Percentiles rank a stretch among this genome's conserved stretches.
Conservation (phyloP, 75 land plant species). For the Adiantum capillusveneris region DNA sequence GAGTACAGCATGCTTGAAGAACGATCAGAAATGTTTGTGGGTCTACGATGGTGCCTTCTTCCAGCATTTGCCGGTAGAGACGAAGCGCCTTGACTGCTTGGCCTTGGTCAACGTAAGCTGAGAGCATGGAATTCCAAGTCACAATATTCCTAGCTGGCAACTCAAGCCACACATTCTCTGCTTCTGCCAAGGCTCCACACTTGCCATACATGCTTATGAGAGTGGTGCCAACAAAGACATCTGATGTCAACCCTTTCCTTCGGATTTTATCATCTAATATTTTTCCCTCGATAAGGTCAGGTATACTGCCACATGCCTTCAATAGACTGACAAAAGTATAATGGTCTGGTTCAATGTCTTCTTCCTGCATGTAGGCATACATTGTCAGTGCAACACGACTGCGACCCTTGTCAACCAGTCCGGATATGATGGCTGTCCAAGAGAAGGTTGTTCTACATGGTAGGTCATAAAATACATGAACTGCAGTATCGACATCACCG, state of each 20-base stretch:
- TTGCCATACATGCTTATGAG: conserved; percentile 35
- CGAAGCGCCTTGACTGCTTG: background rate
- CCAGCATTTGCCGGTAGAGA: conserved; percentile 7
- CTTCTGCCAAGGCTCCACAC: conserved; percentile 24
- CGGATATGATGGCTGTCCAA: conserved; percentile 14
- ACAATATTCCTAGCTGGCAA: conserved; percentile 15
- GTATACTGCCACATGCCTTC: conserved; percentile 13
- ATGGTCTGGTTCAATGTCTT: conserved; percentile 19
- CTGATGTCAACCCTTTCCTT: conserved; percentile 8
- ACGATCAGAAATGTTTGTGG: conserved; percentile 3
- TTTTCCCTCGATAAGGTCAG: conserved; percentile 16
- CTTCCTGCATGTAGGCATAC: conserved; percentile 26
- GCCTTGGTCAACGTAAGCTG: conserved; percentile 6
- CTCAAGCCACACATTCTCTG: conserved; percentile 16
- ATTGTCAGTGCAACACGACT: conserved; percentile 30
- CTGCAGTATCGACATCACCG: conserved; percentile 33
- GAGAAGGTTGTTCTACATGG: conserved; percentile 39
- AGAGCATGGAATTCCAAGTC: conserved; percentile 52
- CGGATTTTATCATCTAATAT: conserved; percentile 25
- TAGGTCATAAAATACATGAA: conserved; percentile 42
- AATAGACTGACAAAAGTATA: conserved; percentile 26
- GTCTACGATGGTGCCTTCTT: conserved; percentile 2
- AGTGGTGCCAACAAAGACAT: conserved; percentile 21
- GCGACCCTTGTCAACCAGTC: conserved; percentile 1
- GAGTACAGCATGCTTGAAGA: conserved; percentile 3